Percentiles rank a stretch among this genome's conserved stretches.
phyloP scores from a whole-genome alignment of 495 filamentous ascomycete species.

The Penicillium longicatenatum region DNA sequence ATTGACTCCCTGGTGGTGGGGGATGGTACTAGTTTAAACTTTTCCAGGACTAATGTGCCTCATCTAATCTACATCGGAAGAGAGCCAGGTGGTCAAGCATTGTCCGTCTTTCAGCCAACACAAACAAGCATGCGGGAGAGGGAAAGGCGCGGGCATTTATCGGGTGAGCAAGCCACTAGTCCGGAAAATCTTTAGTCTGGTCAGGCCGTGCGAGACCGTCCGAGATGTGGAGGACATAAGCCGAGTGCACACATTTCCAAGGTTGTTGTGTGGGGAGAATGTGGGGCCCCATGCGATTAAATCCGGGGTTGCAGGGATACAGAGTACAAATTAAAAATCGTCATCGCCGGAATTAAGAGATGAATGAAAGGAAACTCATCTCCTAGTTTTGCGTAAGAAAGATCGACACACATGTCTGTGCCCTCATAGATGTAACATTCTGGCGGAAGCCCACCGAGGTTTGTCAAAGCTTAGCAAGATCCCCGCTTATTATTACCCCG shows the following conservation, averaged over 20 bases:
- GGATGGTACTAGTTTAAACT: no score
- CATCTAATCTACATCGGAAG: not conserved
- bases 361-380: no score
- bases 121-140: not conserved
- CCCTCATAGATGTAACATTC: no score
- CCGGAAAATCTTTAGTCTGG: no score
- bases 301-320: not conserved
- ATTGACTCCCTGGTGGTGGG: not conserved
- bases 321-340: not conserved
- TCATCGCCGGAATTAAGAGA: no score
- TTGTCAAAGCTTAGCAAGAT: no score
- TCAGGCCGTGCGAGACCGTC: not conserved
- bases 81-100: not conserved
- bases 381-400: no score
- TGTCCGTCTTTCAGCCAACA: not conserved
- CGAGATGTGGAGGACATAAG: not conserved
- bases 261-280: slow-evolving; percentile 1
- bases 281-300: not conserved
- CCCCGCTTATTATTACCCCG: no score
- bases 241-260: no score
- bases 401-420: no score
- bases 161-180: not conserved
- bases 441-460: no score
- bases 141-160: not conserved
- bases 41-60: no score